phyloP scores from a whole-genome alignment of 495 filamentous ascomycete species.

The Annulohypoxylon maeteangense region DNA sequence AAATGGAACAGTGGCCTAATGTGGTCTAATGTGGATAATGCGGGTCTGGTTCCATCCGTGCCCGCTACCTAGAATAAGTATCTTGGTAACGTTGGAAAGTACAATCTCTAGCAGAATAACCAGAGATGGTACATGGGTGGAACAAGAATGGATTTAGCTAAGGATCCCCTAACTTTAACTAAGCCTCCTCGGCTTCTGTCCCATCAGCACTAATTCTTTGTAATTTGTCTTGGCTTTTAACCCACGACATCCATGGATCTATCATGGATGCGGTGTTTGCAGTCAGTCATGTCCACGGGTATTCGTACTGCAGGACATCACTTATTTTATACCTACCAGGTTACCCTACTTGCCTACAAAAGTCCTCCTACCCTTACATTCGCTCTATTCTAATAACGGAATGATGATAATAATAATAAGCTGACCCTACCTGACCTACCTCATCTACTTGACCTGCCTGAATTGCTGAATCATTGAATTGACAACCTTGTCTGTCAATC shows the following conservation, averaged over 20 bases:
- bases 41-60: constrained; percentile 14
- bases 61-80: not conserved
- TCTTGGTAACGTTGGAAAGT: not conserved
- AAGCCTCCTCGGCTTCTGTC: constrained; percentile 16
- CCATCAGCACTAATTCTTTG: constrained; percentile 15
- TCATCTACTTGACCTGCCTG: constrained; percentile 22
- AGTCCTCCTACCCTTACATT: constrained; percentile 14
- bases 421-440: constrained; percentile 22
- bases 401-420: constrained; percentile 14
- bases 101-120: not conserved
- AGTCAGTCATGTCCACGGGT: not conserved
- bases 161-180: constrained; percentile 27
- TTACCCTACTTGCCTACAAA: not conserved
- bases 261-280: not conserved
- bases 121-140: not conserved
- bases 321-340: not conserved
- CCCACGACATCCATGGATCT: constrained; percentile 8
- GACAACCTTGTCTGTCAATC: not conserved
- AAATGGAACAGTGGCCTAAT: not conserved
- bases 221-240: constrained; percentile 24
- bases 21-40: not conserved
- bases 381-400: constrained; percentile 26
- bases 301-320: not conserved
- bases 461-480: constrained; percentile 6
- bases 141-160: not conserved